Percentiles rank a stretch among this genome's conserved stretches.
Evolutionary conservation across 495 filamentous ascomycete species (phyloP).

Genomic region (Aspergillus biplanus): DNA sequence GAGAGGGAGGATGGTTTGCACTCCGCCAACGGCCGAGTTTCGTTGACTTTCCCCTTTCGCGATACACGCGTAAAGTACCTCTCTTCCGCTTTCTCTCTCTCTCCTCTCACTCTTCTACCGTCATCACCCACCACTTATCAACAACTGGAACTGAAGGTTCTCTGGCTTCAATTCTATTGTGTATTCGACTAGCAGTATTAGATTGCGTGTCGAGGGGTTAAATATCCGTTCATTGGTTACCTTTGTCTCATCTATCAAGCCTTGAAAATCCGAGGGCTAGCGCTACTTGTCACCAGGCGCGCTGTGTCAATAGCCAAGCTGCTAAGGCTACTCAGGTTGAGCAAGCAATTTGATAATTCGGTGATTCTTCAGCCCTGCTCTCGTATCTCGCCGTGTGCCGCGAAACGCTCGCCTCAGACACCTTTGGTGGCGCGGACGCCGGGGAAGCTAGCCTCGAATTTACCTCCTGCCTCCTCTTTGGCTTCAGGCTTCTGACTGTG

Average conservation of each 20-base stretch:
- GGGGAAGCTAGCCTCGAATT: not conserved
- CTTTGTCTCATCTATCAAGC: conserved; percentile 6
- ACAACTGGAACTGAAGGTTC: not conserved
- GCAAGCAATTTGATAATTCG: not conserved
- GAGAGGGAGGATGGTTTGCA: not conserved
- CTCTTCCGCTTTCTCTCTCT: conserved; percentile 21
- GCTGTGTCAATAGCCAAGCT: not conserved
- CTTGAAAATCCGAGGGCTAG: not conserved
- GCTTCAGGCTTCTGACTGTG: not conserved
- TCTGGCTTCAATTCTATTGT: not conserved
- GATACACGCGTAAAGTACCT: conserved; percentile 20
- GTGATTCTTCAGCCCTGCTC: not conserved
- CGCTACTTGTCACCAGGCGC: not conserved
- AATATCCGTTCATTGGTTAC: not conserved
- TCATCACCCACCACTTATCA: conserved; percentile 9
- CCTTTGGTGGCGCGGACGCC: not conserved
- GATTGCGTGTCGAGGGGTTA: not conserved
- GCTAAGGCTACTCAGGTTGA: not conserved
- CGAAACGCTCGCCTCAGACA: not conserved
- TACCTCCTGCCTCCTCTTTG: not conserved
- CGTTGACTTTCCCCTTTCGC: conserved; percentile 18
- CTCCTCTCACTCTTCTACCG: conserved; percentile 10
- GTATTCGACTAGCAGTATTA: not conserved
- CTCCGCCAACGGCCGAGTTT: not conserved
- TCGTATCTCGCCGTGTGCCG: not conserved